phyloP scores from a whole-genome alignment of 345 rosid genomes.

The Dipteronia dyeriana region DNA sequence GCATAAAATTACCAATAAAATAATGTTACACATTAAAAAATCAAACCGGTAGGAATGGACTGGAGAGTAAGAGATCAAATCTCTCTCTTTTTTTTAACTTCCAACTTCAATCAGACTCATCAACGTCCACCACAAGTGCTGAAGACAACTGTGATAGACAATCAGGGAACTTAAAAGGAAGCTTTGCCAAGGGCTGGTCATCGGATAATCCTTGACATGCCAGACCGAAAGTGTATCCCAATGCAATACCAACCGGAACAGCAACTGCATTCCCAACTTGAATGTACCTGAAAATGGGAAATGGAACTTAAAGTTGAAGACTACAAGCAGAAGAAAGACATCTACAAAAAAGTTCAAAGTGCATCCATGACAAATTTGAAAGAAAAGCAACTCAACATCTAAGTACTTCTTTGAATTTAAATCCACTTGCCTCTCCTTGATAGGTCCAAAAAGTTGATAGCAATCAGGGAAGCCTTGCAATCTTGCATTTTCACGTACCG shows the following conservation, averaged over 20 bases:
- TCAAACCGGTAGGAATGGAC: too few relatives aligned
- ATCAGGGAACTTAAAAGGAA: too few relatives aligned
- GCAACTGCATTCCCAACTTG: conserved; percentile 54
- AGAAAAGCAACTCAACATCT: neutral
- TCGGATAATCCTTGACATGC: conserved; percentile 16
- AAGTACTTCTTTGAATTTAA: neutral
- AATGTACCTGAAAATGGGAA: conserved; percentile 28
- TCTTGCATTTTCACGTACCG: conserved; percentile 51
- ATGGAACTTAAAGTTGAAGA: neutral
- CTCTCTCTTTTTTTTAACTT: too few relatives aligned
- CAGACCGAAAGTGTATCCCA: conserved; percentile 36
- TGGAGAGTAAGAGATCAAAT: too few relatives aligned
- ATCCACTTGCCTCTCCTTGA: conserved; percentile 40
- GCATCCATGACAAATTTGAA: neutral
- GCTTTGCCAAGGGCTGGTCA: too few relatives aligned
- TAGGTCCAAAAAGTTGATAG: conserved; percentile 39
- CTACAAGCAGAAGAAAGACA: neutral
- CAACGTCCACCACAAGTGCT: too few relatives aligned
- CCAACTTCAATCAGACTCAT: too few relatives aligned
- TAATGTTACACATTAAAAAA: too few relatives aligned
- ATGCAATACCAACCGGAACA: conserved; percentile 36
- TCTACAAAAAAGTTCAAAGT: neutral
- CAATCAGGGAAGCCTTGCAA: conserved; percentile 51
- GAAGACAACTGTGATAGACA: too few relatives aligned
- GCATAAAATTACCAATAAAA: too few relatives aligned